phyloP scores from a whole-genome alignment of 306 rosid species.

The Quercus agrifolia region DNA sequence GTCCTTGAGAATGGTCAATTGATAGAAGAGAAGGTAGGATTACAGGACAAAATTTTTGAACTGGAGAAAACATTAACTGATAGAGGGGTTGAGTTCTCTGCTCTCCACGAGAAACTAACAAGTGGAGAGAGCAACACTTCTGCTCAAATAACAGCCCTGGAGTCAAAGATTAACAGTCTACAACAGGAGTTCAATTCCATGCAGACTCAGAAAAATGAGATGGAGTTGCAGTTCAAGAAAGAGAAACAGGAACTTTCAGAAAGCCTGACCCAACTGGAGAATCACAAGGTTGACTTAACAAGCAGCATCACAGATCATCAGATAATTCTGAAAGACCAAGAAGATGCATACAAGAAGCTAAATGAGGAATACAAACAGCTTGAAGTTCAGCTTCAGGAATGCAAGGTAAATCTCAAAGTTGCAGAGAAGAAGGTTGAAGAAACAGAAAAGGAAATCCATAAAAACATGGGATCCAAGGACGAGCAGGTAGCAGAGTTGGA shows the following conservation, averaged over 20 bases:
- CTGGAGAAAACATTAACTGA: conserved; percentile 48
- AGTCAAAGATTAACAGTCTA: conserved; percentile 46
- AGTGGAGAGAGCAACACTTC: conserved; percentile 52
- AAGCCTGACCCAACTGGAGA: conserved; percentile 37
- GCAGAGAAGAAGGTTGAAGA: conserved; percentile 61
- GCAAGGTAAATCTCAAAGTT: conserved; percentile 45
- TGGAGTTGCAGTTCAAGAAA: conserved; percentile 40
- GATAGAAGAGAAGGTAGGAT: conserved; percentile 40
- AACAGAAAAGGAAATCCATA: conserved; percentile 40
- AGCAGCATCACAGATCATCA: conserved; percentile 37
- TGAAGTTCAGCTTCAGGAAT: conserved; percentile 46
- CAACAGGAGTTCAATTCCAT: conserved; percentile 52
- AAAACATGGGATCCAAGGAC: conserved; percentile 46
- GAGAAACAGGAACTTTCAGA: conserved; percentile 50
- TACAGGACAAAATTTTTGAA: conserved; percentile 26
- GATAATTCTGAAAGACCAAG: conserved; percentile 48
- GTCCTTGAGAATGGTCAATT: conserved; percentile 32
- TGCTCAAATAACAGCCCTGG: conserved; percentile 40
- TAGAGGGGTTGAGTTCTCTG: conserved; percentile 46
- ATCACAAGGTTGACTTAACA: conserved; percentile 51
- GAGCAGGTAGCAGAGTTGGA: conserved; percentile 61
- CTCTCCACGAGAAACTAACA: conserved; percentile 42
- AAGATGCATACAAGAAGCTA: conserved; percentile 52
- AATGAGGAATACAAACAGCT: conserved; percentile 50
- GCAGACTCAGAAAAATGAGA: conserved; percentile 52